Base-by-base conservation (phyloP, 345 rosid species). In the Toxicodendron radicans region DNA sequence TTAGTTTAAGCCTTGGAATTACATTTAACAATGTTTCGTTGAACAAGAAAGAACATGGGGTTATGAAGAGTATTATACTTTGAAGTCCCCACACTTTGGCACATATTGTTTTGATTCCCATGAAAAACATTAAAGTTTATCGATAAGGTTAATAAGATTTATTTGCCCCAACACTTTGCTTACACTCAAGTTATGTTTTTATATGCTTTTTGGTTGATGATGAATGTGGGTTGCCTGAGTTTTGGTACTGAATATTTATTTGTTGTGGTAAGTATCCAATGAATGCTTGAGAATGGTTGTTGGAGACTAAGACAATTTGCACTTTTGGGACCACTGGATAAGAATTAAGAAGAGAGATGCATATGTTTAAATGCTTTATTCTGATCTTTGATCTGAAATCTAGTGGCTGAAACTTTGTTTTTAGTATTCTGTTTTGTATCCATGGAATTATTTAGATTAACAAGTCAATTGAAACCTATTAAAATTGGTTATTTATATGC, bases 251-350 rank as follows among this genome's bases (percentile, higher is more conserved):
- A 51, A 18, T 46, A 7, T 32, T n/a, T 7, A 20, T 61, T 61
- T 20, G 23, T 61, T 60, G n/a, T 21, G 1, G 43, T 38, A 52
- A 60, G 30, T 33, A 43, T 38, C 66, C 23, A 70, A n/a, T 58
- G 30, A 58, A 58, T 58, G 57, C 41, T 32, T 5, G 17, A 38
- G 48, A 71, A 60, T 70, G 70, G 73, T 71, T 20, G 81, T 20
- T 71, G 67, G 67, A 60, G 84, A 71, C 63, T 10, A 49, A 43
- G 64, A 72, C 79, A 11, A 51, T 67, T 14, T 48, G 60, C 54
- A n/a, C 58, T 58, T 71, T 46, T 66, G 72, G 77, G 76, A 74
- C 73, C 76, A 67, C 58, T n/a, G 2, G 73, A 52, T 21, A 13
- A 43, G 43, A 38, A 38, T 38, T 5, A 38, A 5, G 61, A 23